These are phyloP conservation scores for Metschnikowia lachancei DNA, from an alignment of 805 yeast species.

Conservation along the genomic window DNA sequence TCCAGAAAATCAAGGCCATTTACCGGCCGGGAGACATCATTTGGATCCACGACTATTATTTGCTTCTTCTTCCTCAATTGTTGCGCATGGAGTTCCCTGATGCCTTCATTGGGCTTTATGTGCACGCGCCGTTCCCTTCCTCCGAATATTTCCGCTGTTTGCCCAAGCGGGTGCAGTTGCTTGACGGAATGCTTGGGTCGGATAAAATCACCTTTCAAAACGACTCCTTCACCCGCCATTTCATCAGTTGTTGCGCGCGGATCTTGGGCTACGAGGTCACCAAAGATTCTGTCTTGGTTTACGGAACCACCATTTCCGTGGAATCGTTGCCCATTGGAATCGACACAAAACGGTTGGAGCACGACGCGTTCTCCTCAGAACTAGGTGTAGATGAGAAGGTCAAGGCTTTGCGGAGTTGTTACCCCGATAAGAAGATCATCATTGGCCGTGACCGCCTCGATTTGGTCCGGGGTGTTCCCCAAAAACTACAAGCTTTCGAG, in stretches of 20 bases:
- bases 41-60: conserved; percentile 90
- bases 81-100: conserved; percentile 73
- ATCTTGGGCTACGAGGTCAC: conserved; percentile 77
- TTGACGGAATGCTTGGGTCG: conserved; percentile 91
- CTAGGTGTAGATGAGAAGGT: conserved; percentile 59
- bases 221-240: conserved; percentile 83
- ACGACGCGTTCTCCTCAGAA: conserved; percentile 49
- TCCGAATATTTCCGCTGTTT: conserved; percentile 90
- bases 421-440: conserved; percentile 68
- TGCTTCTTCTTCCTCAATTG: conserved; percentile 77
- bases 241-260: conserved; percentile 85
- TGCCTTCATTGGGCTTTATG: conserved; percentile 70
- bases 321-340: conserved; percentile 87
- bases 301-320: conserved; percentile 74
- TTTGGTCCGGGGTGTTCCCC: conserved; percentile 87
- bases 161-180: conserved; percentile 73
- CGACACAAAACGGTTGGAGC: conserved; percentile 65
- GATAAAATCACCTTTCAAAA: conserved; percentile 85
- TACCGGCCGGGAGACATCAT: conserved; percentile 88
- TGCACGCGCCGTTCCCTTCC: conserved; percentile 94
- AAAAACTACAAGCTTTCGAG: conserved; percentile 88
- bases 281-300: conserved; percentile 56
- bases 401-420: conserved; percentile 57
- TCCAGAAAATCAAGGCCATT: conserved; percentile 66
- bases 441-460: conserved; percentile 95